Conservation (phyloP, 179 eudicot genomes). For the Drosera spatulata region DNA sequence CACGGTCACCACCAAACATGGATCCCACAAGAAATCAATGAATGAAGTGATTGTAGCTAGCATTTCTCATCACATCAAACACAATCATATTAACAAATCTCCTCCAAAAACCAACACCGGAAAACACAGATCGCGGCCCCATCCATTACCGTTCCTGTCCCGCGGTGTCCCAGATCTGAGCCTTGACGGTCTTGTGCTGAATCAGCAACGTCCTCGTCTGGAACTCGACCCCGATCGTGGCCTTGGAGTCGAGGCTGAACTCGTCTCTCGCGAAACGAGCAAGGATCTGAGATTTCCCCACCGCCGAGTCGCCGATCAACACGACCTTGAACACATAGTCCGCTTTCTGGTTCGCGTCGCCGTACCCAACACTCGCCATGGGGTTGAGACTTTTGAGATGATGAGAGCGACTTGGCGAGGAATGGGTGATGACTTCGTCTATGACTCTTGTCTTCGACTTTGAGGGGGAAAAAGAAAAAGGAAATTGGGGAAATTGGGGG, state of each 20-base stretch:
- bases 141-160: conserved; percentile 47
- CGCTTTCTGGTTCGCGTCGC: conserved; percentile 47
- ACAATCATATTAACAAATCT: too few relatives aligned
- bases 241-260: conserved; percentile 56
- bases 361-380: conserved; percentile 7
- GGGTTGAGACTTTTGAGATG: too few relatives aligned
- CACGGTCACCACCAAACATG: too few relatives aligned
- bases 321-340: conserved; percentile 76
- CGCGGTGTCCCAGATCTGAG: conserved; percentile 46
- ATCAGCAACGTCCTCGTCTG: conserved; percentile 39
- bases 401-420: too few relatives aligned
- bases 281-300: conserved; percentile 63
- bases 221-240: conserved; percentile 23
- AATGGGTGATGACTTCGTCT: too few relatives aligned
- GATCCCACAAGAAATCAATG: too few relatives aligned
- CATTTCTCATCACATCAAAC: too few relatives aligned
- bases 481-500: too few relatives aligned
- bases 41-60: too few relatives aligned
- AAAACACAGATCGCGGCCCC: conserved; percentile 38
- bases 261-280: conserved; percentile 64
- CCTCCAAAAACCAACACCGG: too few relatives aligned
- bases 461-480: too few relatives aligned
- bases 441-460: too few relatives aligned
- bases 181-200: conserved; percentile 60
- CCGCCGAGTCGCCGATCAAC: conserved; percentile 70